phyloP scores from a whole-genome alignment of 2,329 filamentous ascomycete species.

The Beauveria sp. region DNA sequence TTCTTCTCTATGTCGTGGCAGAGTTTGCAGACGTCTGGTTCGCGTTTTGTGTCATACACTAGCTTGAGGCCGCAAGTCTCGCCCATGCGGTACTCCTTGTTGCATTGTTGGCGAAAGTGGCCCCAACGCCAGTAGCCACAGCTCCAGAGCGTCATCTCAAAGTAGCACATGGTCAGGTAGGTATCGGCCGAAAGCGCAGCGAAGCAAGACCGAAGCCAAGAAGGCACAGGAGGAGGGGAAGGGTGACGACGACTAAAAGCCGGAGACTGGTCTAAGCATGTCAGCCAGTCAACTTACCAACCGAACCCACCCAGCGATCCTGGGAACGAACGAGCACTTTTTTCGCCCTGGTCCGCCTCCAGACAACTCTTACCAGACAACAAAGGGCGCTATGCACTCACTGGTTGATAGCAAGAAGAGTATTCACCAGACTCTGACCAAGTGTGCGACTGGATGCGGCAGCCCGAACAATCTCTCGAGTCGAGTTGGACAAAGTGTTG shows the following conservation, averaged over 20 bases:
- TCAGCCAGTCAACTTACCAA: slow-evolving; percentile 11
- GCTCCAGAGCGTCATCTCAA: slow-evolving; percentile 76
- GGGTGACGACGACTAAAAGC: slow-evolving; percentile 8
- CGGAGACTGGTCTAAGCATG: slow-evolving; percentile 7
- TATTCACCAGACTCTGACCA: not conserved
- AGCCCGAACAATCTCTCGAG: not conserved
- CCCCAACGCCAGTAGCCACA: slow-evolving; percentile 96
- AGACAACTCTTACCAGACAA: not conserved
- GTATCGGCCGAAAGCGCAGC: slow-evolving; percentile 7
- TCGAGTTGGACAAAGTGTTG: not conserved
- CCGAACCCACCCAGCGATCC: slow-evolving; percentile 12
- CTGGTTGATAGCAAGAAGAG: not conserved
- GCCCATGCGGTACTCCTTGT: slow-evolving; percentile 88
- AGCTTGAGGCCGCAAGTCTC: slow-evolving; percentile 95
- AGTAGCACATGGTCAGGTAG: slow-evolving; percentile 74
- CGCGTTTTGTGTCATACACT: slow-evolving; percentile 64
- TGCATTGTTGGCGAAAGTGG: slow-evolving; percentile 85
- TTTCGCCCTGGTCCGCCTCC: not conserved
- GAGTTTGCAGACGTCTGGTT: slow-evolving; percentile 64
- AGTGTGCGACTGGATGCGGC: not conserved
- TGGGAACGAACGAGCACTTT: slow-evolving; percentile 3
- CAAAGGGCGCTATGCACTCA: not conserved
- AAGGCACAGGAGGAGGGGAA: not conserved
- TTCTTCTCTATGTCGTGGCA: slow-evolving; percentile 90
- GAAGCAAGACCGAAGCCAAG: slow-evolving; percentile 12